phyloP scores from a whole-genome alignment of 176 grass and related monocot genomes.

The Urochloa ruziziensis region DNA sequence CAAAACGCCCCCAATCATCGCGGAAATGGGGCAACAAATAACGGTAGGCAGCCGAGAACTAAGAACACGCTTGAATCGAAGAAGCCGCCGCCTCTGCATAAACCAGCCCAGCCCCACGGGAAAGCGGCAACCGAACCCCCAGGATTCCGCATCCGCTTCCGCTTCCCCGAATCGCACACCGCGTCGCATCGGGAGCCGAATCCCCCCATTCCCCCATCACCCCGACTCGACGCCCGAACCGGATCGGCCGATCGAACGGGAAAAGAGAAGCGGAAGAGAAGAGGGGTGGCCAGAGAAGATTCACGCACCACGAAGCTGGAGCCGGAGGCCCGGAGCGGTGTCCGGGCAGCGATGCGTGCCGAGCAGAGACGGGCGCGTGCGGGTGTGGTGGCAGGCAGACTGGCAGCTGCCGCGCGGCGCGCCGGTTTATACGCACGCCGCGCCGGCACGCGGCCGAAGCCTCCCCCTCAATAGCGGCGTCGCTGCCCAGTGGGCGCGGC shows the following conservation, averaged over 20 bases:
- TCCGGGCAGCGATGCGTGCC: background rate
- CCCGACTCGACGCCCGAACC: background rate
- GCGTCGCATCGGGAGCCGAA: background rate
- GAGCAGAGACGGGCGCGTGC: background rate
- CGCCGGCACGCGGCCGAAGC: too few relatives aligned
- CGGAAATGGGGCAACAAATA: background rate
- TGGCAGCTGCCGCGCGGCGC: background rate
- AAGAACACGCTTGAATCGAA: background rate
- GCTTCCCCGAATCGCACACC: background rate
- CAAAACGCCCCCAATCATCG: background rate
- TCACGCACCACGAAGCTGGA: background rate
- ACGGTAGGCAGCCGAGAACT: background rate
- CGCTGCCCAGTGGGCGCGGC: too few relatives aligned
- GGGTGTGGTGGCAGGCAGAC: background rate
- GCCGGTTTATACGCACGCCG: too few relatives aligned
- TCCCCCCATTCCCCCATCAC: background rate
- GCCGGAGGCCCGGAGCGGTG: too few relatives aligned
- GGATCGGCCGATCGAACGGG: background rate
- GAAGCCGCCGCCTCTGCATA: background rate
- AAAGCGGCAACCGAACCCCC: background rate
- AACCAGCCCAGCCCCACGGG: too few relatives aligned
- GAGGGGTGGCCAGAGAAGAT: background rate
- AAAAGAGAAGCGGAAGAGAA: too few relatives aligned
- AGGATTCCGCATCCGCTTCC: background rate
- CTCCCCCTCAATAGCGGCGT: too few relatives aligned